Percentiles rank a stretch among this genome's conserved stretches.
Conservation (phyloP, 345 rosid genomes). For the Salix purpurea region DNA sequence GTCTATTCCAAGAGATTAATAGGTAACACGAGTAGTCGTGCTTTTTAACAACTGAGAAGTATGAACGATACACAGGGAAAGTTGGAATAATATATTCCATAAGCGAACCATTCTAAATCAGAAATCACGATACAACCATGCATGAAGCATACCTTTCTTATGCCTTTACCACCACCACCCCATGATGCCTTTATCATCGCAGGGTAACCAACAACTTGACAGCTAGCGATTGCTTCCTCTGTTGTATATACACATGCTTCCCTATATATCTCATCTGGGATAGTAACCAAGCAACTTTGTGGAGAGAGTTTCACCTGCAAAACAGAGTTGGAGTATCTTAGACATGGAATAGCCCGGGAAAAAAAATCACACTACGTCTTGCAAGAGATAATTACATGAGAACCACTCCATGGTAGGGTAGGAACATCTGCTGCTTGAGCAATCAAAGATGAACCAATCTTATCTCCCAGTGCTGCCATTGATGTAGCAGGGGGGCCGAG, state of each 20-base stretch:
- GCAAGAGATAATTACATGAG: slow-evolving; percentile 54
- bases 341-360: slow-evolving; percentile 8
- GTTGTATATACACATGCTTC: slow-evolving; percentile 97
- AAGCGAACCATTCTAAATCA: neutral
- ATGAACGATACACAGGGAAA: neutral
- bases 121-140: neutral
- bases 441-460: slow-evolving; percentile 97
- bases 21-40: slow-evolving; percentile 1
- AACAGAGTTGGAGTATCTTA: slow-evolving; percentile 14
- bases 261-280: slow-evolving; percentile 82
- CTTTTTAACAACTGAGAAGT: neutral
- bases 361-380: neutral
- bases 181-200: slow-evolving; percentile 99
- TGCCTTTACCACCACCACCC: slow-evolving; percentile 99
- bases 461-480: slow-evolving; percentile 97
- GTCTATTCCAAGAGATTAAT: neutral
- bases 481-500: slow-evolving; percentile 92
- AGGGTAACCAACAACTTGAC: slow-evolving; percentile 98
- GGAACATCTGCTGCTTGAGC: slow-evolving; percentile 99
- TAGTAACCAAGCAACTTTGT: slow-evolving; percentile 67
- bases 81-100: neutral
- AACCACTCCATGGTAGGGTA: slow-evolving; percentile 99
- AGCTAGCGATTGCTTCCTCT: slow-evolving; percentile 96
- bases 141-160: slow-evolving; percentile 75
- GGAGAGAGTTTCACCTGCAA: slow-evolving; percentile 79